These are phyloP conservation scores for Periglandula ipomoeae DNA, from an alignment of 2,329 filamentous ascomycete species.

Conservation along the genomic window DNA sequence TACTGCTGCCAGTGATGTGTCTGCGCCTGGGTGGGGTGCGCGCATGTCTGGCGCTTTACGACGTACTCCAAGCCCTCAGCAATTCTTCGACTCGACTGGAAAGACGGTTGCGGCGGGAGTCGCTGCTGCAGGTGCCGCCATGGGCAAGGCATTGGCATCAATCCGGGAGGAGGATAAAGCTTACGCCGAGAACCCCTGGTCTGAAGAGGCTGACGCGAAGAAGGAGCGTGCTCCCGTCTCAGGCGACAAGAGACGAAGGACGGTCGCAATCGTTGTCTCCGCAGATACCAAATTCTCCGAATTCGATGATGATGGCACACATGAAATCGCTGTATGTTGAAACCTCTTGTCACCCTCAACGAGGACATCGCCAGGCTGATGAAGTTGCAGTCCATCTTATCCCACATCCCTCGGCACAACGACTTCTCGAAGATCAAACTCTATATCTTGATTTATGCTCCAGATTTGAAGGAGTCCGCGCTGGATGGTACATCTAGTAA, in stretches of 20 bases:
- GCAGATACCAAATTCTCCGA: constrained; percentile 57
- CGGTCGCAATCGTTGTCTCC: constrained; percentile 81
- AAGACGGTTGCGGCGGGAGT: constrained; percentile 74
- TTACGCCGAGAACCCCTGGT: constrained; percentile 83
- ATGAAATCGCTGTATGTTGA: constrained; percentile 71
- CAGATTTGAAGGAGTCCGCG: constrained; percentile 60
- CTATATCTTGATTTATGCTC: constrained; percentile 85
- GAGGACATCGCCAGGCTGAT: constrained; percentile 5
- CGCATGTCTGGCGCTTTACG: constrained; percentile 74
- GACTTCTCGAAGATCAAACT: constrained; percentile 67
- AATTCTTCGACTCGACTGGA: constrained; percentile 76
- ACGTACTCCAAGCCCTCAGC: constrained; percentile 77
- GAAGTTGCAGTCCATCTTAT: constrained; percentile 63
- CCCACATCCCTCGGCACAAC: constrained; percentile 71
- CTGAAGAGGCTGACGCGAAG: constrained; percentile 73
- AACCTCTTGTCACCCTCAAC: background rate
- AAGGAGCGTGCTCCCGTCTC: constrained; percentile 32
- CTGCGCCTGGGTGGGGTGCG: constrained; percentile 54
- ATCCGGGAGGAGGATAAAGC: constrained; percentile 79
- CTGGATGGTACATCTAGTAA: constrained; percentile 42
- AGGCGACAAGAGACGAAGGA: constrained; percentile 52
- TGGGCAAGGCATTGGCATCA: constrained; percentile 73
- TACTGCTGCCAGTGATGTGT: constrained; percentile 19
- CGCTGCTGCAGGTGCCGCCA: constrained; percentile 70
- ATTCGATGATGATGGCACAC: constrained; percentile 49